phyloP scores from a whole-genome alignment of 306 rosid genomes.

The Gynostemma pentaphyllum region DNA sequence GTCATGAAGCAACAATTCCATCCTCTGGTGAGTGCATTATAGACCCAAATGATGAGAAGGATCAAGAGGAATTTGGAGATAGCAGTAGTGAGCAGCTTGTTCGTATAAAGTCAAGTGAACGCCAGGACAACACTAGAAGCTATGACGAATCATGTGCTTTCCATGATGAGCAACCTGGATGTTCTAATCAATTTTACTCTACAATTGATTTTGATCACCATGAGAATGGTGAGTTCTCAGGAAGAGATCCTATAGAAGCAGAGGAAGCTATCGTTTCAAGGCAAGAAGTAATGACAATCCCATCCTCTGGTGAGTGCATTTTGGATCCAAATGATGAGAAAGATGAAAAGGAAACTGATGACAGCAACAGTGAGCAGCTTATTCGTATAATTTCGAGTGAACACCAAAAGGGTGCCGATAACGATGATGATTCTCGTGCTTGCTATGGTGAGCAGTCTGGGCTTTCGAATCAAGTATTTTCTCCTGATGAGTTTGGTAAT shows the following conservation, averaged over 20 bases:
- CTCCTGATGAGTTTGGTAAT: conserved; percentile 1
- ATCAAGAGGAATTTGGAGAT: neutral
- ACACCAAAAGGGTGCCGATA: conserved; percentile 25
- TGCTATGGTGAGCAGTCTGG: conserved; percentile 24
- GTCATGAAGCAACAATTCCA: neutral
- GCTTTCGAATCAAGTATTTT: conserved; percentile 22
- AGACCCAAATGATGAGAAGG: neutral
- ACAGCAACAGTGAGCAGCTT: conserved; percentile 19
- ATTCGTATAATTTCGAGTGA: conserved; percentile 21
- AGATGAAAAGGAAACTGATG: neutral
- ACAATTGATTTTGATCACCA: conserved; percentile 1
- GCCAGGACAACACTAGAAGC: neutral
- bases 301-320: conserved; percentile 13
- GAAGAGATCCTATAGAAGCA: conserved; percentile 18
- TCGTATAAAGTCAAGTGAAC: neutral
- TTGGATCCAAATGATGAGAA: conserved; percentile 4
- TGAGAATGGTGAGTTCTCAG: neutral
- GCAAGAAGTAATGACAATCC: conserved; percentile 12
- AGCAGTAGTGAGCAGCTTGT: neutral
- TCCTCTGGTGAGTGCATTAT: conserved; percentile 2
- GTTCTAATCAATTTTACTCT: conserved; percentile 1
- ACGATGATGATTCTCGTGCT: conserved; percentile 14
- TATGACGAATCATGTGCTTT: neutral
- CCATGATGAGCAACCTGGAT: neutral
- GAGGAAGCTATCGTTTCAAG: conserved; percentile 23